phyloP scores from a whole-genome alignment of 2,329 filamentous ascomycete genomes.

The Macrophomina tecta region DNA sequence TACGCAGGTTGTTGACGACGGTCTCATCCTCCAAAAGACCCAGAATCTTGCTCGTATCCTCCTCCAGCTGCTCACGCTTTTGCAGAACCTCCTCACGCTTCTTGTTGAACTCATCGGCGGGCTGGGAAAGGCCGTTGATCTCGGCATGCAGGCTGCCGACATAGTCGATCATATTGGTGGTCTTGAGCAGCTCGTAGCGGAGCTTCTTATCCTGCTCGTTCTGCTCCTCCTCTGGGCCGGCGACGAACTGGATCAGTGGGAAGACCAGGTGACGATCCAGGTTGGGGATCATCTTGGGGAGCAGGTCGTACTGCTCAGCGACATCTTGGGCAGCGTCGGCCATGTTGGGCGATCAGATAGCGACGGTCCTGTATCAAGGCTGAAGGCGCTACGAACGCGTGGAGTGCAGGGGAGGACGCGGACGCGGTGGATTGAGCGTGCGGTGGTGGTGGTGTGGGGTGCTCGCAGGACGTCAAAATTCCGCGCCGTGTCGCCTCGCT shows the following conservation, averaged over 20 bases:
- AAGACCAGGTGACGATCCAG: slow-evolving; percentile 97
- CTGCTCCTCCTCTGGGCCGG: slow-evolving; percentile 79
- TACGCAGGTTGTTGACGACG: slow-evolving; percentile 87
- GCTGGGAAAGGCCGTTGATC: slow-evolving; percentile 77
- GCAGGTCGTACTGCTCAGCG: slow-evolving; percentile 76
- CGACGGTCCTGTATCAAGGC: background rate
- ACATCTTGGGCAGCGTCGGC: slow-evolving; percentile 54
- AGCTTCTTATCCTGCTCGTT: slow-evolving; percentile 77
- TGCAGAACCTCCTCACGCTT: slow-evolving; percentile 89
- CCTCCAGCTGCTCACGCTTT: slow-evolving; percentile 80
- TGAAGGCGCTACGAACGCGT: slow-evolving; percentile 25
- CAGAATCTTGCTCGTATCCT: slow-evolving; percentile 87
- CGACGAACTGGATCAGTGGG: slow-evolving; percentile 91
- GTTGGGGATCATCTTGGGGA: slow-evolving; percentile 87
- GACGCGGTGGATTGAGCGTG: slow-evolving; percentile 30
- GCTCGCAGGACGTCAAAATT: slow-evolving; percentile 26
- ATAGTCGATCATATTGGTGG: slow-evolving; percentile 99
- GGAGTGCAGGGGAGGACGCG: slow-evolving; percentile 5
- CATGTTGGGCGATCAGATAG: slow-evolving; percentile 39
- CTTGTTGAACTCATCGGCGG: slow-evolving; percentile 83
- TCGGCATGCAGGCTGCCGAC: slow-evolving; percentile 91
- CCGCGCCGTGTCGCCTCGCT: slow-evolving; percentile 29
- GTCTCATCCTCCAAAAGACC: slow-evolving; percentile 86
- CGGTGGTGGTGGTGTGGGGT: slow-evolving; percentile 26
- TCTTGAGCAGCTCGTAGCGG: slow-evolving; percentile 92